phyloP scores from a whole-genome alignment of 176 grass and related monocot genomes.

The Oryza officinalis region DNA sequence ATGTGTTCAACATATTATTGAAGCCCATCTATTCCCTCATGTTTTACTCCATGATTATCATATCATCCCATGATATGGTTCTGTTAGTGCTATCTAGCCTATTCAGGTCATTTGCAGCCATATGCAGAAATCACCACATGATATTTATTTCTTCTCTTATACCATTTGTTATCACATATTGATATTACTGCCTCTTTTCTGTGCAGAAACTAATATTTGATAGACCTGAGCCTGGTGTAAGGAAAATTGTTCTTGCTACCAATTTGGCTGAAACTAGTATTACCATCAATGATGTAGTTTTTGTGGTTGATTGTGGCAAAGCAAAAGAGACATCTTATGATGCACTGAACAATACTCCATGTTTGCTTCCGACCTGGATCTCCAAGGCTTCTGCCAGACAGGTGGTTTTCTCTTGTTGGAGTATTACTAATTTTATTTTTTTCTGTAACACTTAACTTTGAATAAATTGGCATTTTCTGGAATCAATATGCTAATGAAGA shows the following conservation, averaged over 20 bases:
- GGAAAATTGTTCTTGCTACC: slow-evolving; percentile 98
- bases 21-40: not conserved
- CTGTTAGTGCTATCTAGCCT: not conserved
- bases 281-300: slow-evolving; percentile 98
- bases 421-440: slow-evolving; percentile 24
- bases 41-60: not conserved
- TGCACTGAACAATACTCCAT: slow-evolving; percentile 98
- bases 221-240: slow-evolving; percentile 77
- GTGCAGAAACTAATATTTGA: slow-evolving; percentile 97
- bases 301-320: slow-evolving; percentile 97
- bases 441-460: not conserved
- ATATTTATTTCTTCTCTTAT: slow-evolving; percentile 16
- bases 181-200: slow-evolving; percentile 4
- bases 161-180: slow-evolving; percentile 9
- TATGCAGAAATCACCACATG: not conserved
- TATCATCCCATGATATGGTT: not conserved
- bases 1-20: not conserved
- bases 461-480: not conserved
- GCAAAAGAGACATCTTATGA: slow-evolving; percentile 99
- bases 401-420: slow-evolving; percentile 48
- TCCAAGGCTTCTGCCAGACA: slow-evolving; percentile 97
- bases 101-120: not conserved
- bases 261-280: slow-evolving; percentile 99
- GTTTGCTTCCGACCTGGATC: slow-evolving; percentile 97
- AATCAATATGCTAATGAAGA: not conserved